These are phyloP conservation scores for Sphenostylis stenocarpa DNA, from an alignment of 306 rosid genomes.

Conservation along the genomic window DNA sequence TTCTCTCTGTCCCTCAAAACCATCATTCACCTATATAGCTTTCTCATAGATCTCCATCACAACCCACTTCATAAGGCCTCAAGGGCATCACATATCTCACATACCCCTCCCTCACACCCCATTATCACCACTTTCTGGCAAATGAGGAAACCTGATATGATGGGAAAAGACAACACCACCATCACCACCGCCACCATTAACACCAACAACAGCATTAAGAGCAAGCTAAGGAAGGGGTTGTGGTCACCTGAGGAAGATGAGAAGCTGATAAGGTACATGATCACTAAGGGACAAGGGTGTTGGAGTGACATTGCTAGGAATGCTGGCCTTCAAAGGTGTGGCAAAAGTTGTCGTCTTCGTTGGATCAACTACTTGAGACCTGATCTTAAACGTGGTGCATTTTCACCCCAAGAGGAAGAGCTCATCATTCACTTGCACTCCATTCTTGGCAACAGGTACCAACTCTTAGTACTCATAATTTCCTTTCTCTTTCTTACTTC, in stretches of 20 bases:
- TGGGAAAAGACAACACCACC: conserved; percentile 33
- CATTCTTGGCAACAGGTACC: conserved; percentile 84
- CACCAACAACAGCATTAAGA: conserved; percentile 31
- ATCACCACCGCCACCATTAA: conserved; percentile 20
- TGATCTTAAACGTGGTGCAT: conserved; percentile 92
- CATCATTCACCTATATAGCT: conserved; percentile 42
- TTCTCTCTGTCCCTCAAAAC: conserved; percentile 38
- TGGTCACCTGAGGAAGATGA: conserved; percentile 99
- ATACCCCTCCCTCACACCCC: background rate
- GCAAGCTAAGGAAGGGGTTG: conserved; percentile 69
- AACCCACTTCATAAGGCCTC: conserved; percentile 24
- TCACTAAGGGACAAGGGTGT: conserved; percentile 90
- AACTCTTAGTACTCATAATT: background rate
- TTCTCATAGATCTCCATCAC: conserved; percentile 42
- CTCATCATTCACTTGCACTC: conserved; percentile 84
- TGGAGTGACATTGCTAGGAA: conserved; percentile 93
- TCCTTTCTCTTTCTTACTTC: background rate
- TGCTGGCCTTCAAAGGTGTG: conserved; percentile 86
- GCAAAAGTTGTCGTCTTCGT: conserved; percentile 96
- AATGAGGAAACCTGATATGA: conserved; percentile 50
- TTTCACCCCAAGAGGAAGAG: conserved; percentile 75
- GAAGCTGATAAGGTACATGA: conserved; percentile 82
- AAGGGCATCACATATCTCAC: background rate
- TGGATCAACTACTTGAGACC: conserved; percentile 97
- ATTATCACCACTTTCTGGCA: background rate